These are phyloP conservation scores for Saccharomycopsis vini DNA, from an alignment of 805 yeast species.

Conservation along the genomic window DNA sequence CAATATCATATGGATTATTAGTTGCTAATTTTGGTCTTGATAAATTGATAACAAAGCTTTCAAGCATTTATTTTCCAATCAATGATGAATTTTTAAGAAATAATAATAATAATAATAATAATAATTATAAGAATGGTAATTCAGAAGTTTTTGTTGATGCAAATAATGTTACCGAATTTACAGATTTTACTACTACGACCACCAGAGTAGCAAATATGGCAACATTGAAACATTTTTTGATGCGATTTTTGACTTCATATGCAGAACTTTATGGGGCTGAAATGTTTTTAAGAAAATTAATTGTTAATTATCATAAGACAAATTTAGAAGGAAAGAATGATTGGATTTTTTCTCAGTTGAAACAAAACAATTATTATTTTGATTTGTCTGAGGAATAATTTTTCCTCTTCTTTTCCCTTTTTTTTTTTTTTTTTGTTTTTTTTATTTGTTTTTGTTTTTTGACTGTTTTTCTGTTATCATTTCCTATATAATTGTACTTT, in stretches of 20 bases:
- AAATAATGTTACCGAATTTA: too few relatives aligned
- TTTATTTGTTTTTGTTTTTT: too few relatives aligned
- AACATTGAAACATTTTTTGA: neutral
- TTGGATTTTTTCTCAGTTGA: neutral
- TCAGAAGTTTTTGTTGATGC: neutral
- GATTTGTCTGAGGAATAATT: neutral
- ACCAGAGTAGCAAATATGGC: neutral
- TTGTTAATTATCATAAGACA: neutral
- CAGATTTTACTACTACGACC: neutral
- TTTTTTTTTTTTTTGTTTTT: too few relatives aligned
- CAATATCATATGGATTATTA: conserved; percentile 2
- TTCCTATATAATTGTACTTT: too few relatives aligned
- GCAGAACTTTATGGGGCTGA: conserved; percentile 11
- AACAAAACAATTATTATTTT: too few relatives aligned
- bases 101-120: too few relatives aligned
- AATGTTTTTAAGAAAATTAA: neutral
- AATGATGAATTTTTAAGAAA: neutral
- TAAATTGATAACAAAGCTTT: conserved; percentile 1
- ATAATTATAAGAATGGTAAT: too few relatives aligned
- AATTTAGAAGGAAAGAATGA: neutral
- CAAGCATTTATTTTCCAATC: neutral
- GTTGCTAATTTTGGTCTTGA: neutral
- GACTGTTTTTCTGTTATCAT: too few relatives aligned
- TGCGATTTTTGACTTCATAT: conserved; percentile 8
- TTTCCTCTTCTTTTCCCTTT: neutral